phyloP scores from a whole-genome alignment of 306 rosid species.

The Abrus precatorius region DNA sequence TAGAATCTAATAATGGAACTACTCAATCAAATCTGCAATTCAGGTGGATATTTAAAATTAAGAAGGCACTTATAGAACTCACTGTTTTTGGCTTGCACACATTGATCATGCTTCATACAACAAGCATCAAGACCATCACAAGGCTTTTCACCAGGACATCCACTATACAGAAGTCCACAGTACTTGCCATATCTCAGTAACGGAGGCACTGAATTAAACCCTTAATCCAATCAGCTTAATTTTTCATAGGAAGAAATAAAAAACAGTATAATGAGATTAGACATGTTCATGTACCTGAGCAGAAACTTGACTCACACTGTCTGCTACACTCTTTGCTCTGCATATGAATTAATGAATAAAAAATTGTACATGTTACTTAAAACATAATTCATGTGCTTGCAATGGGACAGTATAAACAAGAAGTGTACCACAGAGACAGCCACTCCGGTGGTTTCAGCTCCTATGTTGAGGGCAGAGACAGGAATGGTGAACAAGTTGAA shows the following conservation, averaged over 20 bases:
- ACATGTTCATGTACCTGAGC: slow-evolving; percentile 66
- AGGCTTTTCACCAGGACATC: slow-evolving; percentile 94
- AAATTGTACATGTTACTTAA: background rate
- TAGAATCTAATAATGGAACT: slow-evolving; percentile 9
- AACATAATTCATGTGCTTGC: background rate
- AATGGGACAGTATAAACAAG: background rate
- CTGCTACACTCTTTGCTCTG: slow-evolving; percentile 91
- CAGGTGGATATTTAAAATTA: background rate
- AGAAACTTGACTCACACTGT: slow-evolving; percentile 89
- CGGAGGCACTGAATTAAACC: slow-evolving; percentile 71
- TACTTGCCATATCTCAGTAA: slow-evolving; percentile 91
- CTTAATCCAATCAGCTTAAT: background rate
- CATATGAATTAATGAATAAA: slow-evolving; percentile 14
- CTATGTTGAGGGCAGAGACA: slow-evolving; percentile 72
- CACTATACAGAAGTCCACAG: slow-evolving; percentile 89
- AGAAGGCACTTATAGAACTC: slow-evolving; percentile 45
- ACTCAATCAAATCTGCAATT: slow-evolving; percentile 8
- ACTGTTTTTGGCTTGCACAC: slow-evolving; percentile 80
- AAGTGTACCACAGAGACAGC: slow-evolving; percentile 67
- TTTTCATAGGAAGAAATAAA: background rate
- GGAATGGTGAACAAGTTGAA: slow-evolving; percentile 45
- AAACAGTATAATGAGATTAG: background rate
- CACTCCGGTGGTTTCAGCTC: slow-evolving; percentile 71
- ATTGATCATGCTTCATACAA: slow-evolving; percentile 90
- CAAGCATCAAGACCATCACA: slow-evolving; percentile 97